Evolutionary conservation across 768 basidiomycete species (phyloP).

Genomic region (Clitopilus hobsonii): DNA sequence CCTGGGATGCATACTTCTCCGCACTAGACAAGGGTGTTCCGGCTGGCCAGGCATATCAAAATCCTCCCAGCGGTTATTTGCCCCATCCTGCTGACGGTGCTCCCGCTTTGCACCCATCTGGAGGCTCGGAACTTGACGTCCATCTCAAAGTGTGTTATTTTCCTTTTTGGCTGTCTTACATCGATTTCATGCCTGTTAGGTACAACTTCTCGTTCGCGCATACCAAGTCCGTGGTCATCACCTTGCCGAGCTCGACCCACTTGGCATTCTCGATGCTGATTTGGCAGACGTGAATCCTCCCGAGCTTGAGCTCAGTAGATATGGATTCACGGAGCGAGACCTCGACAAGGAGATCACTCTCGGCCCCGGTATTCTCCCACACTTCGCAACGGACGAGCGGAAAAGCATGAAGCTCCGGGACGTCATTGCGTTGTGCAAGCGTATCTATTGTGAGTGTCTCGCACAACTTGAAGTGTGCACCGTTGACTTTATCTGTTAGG

Average conservation of each 20-base stretch:
- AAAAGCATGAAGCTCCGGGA: constrained; percentile 88
- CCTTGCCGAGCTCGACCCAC: constrained; percentile 91
- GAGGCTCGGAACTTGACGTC: constrained; percentile 80
- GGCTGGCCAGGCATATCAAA: constrained; percentile 77
- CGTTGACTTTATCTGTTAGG: constrained; percentile 36
- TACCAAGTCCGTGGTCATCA: constrained; percentile 99
- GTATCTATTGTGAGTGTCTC: constrained; percentile 82
- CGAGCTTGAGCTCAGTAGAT: constrained; percentile 90
- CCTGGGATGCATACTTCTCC: constrained; percentile 93
- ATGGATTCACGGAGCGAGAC: constrained; percentile 93
- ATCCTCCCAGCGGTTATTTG: constrained; percentile 67
- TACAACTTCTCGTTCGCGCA: constrained; percentile 95
- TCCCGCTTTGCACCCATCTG: constrained; percentile 64
- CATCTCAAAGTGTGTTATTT: constrained; percentile 75
- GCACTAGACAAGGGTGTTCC: constrained; percentile 87
- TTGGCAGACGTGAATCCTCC: constrained; percentile 74
- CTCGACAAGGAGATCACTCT: constrained; percentile 92
- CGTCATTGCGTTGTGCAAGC: constrained; percentile 84
- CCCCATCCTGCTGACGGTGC: constrained; percentile 75
- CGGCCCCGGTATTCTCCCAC: constrained; percentile 93
- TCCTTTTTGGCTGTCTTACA: constrained; percentile 2
- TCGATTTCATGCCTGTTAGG: constrained; percentile 40
- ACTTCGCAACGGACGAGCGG: constrained; percentile 84
- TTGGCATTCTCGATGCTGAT: constrained; percentile 90
- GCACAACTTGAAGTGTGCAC: constrained; percentile 1